A percentile compares a stretch with the other conserved stretches of the same genome.
phyloP scores from a whole-genome alignment of 169 alveolate genomes.

The Plasmodium ovale region DNA sequence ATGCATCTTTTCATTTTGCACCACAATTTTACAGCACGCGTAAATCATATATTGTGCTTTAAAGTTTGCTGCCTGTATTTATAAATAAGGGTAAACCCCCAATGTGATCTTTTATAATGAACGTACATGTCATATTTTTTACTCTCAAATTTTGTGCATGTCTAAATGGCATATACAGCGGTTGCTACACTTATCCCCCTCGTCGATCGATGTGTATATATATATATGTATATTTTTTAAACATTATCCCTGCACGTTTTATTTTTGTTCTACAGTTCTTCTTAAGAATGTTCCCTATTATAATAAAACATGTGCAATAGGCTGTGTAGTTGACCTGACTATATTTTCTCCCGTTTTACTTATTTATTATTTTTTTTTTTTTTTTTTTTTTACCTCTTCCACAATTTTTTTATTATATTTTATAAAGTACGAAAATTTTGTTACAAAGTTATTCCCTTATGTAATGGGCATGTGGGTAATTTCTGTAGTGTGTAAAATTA shows the following conservation, averaged over 20 bases:
- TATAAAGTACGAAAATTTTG: background rate
- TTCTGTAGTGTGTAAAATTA: background rate
- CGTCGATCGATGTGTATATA: background rate
- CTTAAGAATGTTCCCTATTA: background rate
- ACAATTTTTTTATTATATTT: background rate
- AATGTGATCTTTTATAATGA: background rate
- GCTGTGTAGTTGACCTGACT: background rate
- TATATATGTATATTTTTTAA: background rate
- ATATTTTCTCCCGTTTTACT: background rate
- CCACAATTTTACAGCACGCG: background rate
- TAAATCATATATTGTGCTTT: background rate
- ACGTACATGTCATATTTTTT: background rate
- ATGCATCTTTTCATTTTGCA: background rate
- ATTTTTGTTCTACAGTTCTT: background rate
- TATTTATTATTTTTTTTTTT: background rate
- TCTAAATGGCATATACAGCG: background rate
- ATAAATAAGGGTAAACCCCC: background rate
- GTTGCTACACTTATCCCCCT: conserved; percentile 2
- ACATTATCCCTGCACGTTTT: background rate
- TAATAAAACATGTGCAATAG: background rate
- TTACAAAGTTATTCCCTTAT: background rate
- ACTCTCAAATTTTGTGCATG: background rate
- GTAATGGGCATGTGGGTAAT: background rate
- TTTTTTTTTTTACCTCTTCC: background rate
- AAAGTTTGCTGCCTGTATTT: background rate